Percentiles rank a stretch among this genome's conserved stretches.
These are phyloP conservation scores for Leucosporidium yakuticum DNA, from an alignment of 768 basidiomycete species.

Conservation along the genomic window DNA sequence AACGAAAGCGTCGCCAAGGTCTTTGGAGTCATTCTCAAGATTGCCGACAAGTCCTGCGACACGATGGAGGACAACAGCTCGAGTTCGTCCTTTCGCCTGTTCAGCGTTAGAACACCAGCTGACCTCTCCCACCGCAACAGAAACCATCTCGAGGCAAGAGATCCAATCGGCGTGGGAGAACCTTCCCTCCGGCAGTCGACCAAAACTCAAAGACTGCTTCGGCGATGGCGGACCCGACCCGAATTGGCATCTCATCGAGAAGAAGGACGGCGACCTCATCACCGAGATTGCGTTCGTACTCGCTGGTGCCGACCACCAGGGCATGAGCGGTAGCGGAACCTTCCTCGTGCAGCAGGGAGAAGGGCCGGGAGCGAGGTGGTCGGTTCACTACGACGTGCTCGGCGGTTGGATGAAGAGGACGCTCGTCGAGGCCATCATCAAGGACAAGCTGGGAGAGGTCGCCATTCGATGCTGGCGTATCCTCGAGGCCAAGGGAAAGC, in stretches of 20 bases:
- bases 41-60: slow-evolving; percentile 18
- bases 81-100: slow-evolving; percentile 7
- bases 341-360: slow-evolving; percentile 22
- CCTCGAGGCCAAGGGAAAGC: slow-evolving; percentile 73
- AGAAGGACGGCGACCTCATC: slow-evolving; percentile 14
- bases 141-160: slow-evolving; percentile 35
- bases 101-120: too few relatives aligned
- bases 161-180: slow-evolving; percentile 14
- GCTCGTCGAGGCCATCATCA: slow-evolving; percentile 68
- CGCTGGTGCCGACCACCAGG: slow-evolving; percentile 20
- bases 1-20: slow-evolving; percentile 49
- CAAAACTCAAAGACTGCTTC: slow-evolving; percentile 23
- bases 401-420: slow-evolving; percentile 60
- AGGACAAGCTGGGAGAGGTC: slow-evolving; percentile 74
- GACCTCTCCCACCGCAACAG: slow-evolving; percentile 4
- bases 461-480: slow-evolving; percentile 77
- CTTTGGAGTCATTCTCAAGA: slow-evolving; percentile 26
- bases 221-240: neutral
- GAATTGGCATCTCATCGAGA: slow-evolving; percentile 15
- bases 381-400: slow-evolving; percentile 67
- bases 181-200: too few relatives aligned
- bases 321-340: slow-evolving; percentile 12
- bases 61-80: slow-evolving; percentile 9
- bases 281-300: slow-evolving; percentile 26
- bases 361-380: slow-evolving; percentile 48